These are phyloP conservation scores for Rubroshorea leprosula DNA, from an alignment of 345 rosid genomes.

Conservation along the genomic window DNA sequence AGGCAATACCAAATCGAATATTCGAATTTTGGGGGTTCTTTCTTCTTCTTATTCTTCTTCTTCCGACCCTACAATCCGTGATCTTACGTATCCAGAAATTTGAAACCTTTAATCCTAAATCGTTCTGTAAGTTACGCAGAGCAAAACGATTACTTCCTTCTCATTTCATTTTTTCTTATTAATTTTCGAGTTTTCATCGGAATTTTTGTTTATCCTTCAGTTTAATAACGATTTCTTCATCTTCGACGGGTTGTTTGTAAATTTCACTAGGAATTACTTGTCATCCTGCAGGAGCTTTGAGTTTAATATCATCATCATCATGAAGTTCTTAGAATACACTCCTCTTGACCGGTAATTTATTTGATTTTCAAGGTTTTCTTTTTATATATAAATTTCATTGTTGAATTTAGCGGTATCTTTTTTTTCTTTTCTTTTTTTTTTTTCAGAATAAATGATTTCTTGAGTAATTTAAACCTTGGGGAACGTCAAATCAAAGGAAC, in stretches of 20 bases:
- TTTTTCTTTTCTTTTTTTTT: constrained; percentile 12
- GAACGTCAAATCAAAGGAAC: constrained; percentile 76
- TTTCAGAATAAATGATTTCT: constrained; percentile 62
- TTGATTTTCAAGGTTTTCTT: neutral
- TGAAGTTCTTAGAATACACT: constrained; percentile 92
- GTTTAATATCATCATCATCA: constrained; percentile 12
- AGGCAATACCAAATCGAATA: constrained; percentile 4
- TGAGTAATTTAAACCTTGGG: constrained; percentile 64
- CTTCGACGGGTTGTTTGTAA: no score
- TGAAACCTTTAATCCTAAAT: no score
- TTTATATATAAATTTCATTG: neutral
- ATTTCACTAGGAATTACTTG: neutral
- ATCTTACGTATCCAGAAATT: no score
- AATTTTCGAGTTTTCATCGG: neutral
- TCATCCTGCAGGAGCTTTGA: neutral
- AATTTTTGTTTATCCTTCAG: neutral
- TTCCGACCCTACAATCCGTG: no score
- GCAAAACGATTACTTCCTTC: neutral
- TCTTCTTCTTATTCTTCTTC: neutral
- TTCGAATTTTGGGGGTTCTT: constrained; percentile 19
- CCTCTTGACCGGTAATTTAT: constrained; percentile 52
- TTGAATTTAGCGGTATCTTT: neutral
- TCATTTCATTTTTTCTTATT: neutral
- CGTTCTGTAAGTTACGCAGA: no score
- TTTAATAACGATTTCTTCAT: no score